Percentiles rank a stretch among this genome's conserved stretches.
Conservation (phyloP, 78 protist genomes). For the Dictyostelium brefeldianum region DNA sequence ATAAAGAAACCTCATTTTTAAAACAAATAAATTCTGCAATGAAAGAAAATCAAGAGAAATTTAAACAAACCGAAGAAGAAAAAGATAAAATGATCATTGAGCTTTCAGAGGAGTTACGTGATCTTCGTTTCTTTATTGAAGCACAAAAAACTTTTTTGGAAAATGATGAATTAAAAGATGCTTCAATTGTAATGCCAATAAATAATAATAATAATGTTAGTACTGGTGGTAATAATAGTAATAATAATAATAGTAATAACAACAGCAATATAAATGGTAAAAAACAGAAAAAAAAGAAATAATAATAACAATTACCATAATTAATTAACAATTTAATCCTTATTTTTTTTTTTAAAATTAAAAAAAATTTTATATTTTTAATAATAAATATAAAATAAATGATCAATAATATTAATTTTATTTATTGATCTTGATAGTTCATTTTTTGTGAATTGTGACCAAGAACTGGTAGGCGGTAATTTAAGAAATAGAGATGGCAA, state of each 20-base stretch:
- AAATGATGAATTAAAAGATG: slow-evolving; percentile 73
- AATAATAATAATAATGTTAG: neutral
- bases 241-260: neutral
- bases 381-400: no score
- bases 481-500: no score
- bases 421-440: no score
- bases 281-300: neutral
- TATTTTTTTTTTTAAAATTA: no score
- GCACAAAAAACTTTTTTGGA: slow-evolving; percentile 70
- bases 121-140: slow-evolving; percentile 73
- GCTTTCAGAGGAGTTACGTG: slow-evolving; percentile 58
- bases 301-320: neutral
- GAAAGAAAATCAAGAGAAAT: slow-evolving; percentile 72
- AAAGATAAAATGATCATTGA: slow-evolving; percentile 38
- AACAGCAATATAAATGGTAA: neutral
- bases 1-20: slow-evolving; percentile 33
- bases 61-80: slow-evolving; percentile 47
- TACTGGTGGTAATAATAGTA: neutral
- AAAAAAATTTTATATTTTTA: no score
- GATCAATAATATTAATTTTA: no score
- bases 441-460: no score
- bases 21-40: slow-evolving; percentile 67
- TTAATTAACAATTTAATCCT: neutral
- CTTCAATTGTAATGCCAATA: slow-evolving; percentile 23
- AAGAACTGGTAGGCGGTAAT: no score